Evolutionary conservation across 768 basidiomycete genomes (phyloP).

Genomic region (Hygrophoropsis aurantiaca): DNA sequence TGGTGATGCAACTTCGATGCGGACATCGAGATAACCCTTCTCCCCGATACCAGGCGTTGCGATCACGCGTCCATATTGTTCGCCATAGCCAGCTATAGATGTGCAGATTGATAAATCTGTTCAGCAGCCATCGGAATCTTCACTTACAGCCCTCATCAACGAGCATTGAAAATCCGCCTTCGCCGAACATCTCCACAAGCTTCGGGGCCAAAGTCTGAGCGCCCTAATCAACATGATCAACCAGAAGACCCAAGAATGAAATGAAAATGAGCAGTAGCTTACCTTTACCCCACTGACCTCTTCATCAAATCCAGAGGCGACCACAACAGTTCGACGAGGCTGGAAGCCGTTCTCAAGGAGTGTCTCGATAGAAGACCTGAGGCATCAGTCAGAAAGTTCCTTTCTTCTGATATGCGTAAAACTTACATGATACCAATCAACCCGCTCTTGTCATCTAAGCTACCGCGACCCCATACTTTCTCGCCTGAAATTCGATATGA

Average conservation of each 20-base stretch:
- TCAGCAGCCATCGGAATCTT: background rate
- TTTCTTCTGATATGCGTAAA: no score
- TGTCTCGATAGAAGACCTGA: constrained; percentile 58
- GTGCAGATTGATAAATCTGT: background rate
- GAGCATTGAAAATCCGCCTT: constrained; percentile 70
- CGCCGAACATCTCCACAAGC: constrained; percentile 64
- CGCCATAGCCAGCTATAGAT: constrained; percentile 48
- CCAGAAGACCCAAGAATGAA: background rate
- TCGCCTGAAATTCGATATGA: constrained; percentile 20
- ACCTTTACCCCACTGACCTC: constrained; percentile 57
- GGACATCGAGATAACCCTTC: constrained; percentile 68
- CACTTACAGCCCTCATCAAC: constrained; percentile 83
- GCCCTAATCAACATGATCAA: constrained; percentile 39
- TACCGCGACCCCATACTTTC: constrained; percentile 51
- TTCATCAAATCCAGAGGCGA: constrained; percentile 77
- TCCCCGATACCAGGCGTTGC: constrained; percentile 68
- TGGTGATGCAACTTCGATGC: constrained; percentile 61
- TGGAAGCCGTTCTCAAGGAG: constrained; percentile 61
- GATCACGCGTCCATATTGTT: constrained; percentile 52
- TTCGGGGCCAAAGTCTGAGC: constrained; percentile 46
- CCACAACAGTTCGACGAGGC: constrained; percentile 61
- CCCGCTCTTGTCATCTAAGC: constrained; percentile 63
- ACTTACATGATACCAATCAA: constrained; percentile 62
- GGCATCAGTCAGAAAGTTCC: background rate
- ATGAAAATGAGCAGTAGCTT: constrained; percentile 6